Conservation (phyloP, 805 yeast genomes). For the Sporopachydermia lactativora region DNA sequence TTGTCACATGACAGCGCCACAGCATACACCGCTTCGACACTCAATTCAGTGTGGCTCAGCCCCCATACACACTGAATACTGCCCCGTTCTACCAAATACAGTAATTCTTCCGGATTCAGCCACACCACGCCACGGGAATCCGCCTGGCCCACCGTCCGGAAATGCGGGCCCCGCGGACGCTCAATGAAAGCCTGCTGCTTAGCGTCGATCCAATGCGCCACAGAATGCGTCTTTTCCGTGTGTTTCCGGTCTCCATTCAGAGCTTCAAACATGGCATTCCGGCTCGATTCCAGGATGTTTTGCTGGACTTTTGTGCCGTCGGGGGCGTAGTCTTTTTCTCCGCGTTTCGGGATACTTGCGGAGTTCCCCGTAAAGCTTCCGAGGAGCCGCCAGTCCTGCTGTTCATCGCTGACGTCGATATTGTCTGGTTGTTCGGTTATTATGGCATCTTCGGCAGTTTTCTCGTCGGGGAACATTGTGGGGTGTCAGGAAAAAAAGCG, state of each 20-base stretch:
- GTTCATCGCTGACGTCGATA: constrained; percentile 21
- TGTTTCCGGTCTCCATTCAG: constrained; percentile 24
- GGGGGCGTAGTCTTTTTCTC: constrained; percentile 79
- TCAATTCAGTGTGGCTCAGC: constrained; percentile 13
- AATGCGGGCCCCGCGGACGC: constrained; percentile 56
- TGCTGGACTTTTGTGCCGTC: constrained; percentile 51
- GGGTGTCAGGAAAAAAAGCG: too few species aligned
- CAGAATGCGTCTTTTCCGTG: constrained; percentile 31
- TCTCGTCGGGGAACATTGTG: neutral
- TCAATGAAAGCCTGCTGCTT: constrained; percentile 23
- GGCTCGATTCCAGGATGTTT: constrained; percentile 33
- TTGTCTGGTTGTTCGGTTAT: constrained; percentile 7
- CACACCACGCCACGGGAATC: constrained; percentile 33
- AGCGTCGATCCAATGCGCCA: constrained; percentile 32
- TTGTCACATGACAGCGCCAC: constrained; percentile 27
- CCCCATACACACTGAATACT: constrained; percentile 29
- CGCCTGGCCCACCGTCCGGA: constrained; percentile 57
- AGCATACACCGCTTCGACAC: constrained; percentile 44
- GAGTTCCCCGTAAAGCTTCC: constrained; percentile 4
- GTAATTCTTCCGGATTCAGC: constrained; percentile 51
- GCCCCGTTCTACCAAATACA: constrained; percentile 77
- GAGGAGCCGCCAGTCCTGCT: constrained; percentile 25
- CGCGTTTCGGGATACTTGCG: constrained; percentile 46
- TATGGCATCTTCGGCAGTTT: neutral
- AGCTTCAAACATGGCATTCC: constrained; percentile 63